A percentile compares a stretch with the other conserved stretches of the same genome.
Evolutionary conservation across 306 rosid genomes (phyloP).

Genomic region (Pyrus betulifolia): DNA sequence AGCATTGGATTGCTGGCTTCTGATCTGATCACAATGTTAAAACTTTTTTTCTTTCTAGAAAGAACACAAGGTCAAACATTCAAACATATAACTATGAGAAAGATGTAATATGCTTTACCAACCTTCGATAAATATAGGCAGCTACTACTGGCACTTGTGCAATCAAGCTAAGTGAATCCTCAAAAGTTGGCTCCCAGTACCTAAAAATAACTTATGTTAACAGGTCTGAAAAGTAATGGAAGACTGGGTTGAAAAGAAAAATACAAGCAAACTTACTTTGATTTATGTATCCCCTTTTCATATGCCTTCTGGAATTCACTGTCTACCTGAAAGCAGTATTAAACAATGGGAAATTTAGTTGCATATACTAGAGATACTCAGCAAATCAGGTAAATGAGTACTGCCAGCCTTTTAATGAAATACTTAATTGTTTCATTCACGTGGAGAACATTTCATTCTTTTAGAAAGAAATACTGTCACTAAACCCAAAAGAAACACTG

Average conservation of each 20-base stretch:
- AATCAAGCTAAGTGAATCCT: conserved; percentile 84
- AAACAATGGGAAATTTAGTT: conserved; percentile 2
- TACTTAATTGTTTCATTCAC: background rate
- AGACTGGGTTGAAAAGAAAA: conserved; percentile 5
- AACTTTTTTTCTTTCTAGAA: background rate
- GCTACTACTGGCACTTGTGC: conserved; percentile 86
- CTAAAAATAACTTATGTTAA: conserved; percentile 28
- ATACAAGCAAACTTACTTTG: conserved; percentile 42
- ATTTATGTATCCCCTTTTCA: conserved; percentile 66
- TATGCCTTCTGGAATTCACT: conserved; percentile 94
- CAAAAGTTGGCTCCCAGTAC: conserved; percentile 99
- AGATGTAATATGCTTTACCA: conserved; percentile 22
- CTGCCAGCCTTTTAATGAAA: background rate
- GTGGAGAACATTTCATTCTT: background rate
- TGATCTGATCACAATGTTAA: background rate
- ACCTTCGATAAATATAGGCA: conserved; percentile 89
- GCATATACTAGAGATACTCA: conserved; percentile 1
- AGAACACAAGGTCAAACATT: background rate
- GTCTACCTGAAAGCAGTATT: conserved; percentile 53
- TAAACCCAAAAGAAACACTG: background rate
- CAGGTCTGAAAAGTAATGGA: conserved; percentile 16
- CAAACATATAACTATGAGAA: background rate
- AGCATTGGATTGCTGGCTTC: too few relatives aligned
- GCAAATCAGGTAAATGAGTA: background rate
- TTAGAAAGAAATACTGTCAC: background rate